These are phyloP conservation scores for Ganoderma leucocontextum DNA, from an alignment of 1,284 basidiomycete genomes.

Conservation along the genomic window DNA sequence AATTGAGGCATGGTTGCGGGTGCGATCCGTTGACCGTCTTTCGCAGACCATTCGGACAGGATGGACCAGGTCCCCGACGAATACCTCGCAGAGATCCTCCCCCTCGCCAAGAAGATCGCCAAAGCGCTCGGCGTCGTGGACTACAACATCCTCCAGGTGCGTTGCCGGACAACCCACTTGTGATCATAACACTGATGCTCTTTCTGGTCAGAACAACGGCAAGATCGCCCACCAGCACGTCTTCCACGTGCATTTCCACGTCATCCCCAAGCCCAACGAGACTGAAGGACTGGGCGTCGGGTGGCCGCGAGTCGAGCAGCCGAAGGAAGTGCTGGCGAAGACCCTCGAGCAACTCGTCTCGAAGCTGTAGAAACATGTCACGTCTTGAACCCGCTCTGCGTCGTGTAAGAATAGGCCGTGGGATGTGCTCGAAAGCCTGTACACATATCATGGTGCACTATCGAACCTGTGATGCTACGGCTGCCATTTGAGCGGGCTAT, in stretches of 20 bases:
- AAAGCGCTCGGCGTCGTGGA: conserved; percentile 77
- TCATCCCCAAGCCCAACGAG: conserved; percentile 86
- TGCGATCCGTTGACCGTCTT: background rate
- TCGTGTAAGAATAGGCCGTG: background rate
- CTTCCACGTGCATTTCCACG: conserved; percentile 88
- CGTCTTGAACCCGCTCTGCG: background rate
- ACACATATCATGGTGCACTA: background rate
- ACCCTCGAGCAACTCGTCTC: conserved; percentile 61
- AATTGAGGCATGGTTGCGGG: background rate
- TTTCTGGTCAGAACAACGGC: conserved; percentile 77
- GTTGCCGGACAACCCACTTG: background rate
- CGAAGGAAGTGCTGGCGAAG: conserved; percentile 65
- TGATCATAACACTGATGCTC: background rate
- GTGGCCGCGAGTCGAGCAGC: conserved; percentile 64
- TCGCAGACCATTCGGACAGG: conserved; percentile 77
- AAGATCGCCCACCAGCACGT: conserved; percentile 85
- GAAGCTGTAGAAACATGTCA: conserved; percentile 49
- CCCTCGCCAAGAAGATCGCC: conserved; percentile 89
- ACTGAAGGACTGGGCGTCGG: conserved; percentile 78
- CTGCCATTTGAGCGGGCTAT: too few species aligned
- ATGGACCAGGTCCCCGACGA: conserved; percentile 84
- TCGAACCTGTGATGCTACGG: background rate
- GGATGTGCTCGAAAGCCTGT: background rate
- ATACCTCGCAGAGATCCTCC: conserved; percentile 76
- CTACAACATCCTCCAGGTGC: conserved; percentile 87